phyloP scores from a whole-genome alignment of 2,329 filamentous ascomycete species.

The Colletotrichum cordylinicola region DNA sequence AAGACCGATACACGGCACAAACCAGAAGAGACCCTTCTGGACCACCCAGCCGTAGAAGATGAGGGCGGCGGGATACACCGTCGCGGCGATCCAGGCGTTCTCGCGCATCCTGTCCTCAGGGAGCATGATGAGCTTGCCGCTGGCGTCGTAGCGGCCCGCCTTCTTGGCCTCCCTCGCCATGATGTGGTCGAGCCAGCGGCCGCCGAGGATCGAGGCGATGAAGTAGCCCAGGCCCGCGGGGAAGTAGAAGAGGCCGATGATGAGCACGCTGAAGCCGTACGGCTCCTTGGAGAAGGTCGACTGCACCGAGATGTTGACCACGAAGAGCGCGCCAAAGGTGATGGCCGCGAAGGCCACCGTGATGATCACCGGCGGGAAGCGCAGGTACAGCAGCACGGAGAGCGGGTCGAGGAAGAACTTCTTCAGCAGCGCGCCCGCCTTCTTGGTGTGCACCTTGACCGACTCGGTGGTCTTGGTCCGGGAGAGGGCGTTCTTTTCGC shows the following conservation, averaged over 20 bases:
- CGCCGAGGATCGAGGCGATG: slow-evolving; percentile 70
- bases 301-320: slow-evolving; percentile 80
- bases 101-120: slow-evolving; percentile 86
- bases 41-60: slow-evolving; percentile 82
- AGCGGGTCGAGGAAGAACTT: slow-evolving; percentile 75
- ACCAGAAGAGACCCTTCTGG: slow-evolving; percentile 68
- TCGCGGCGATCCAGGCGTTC: slow-evolving; percentile 78
- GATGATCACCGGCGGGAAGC: slow-evolving; percentile 75
- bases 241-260: slow-evolving; percentile 80
- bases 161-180: slow-evolving; percentile 79
- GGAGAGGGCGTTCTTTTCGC: slow-evolving; percentile 31
- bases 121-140: slow-evolving; percentile 69
- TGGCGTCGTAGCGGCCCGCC: slow-evolving; percentile 70
- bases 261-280: slow-evolving; percentile 71
- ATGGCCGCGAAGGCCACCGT: slow-evolving; percentile 78
- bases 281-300: slow-evolving; percentile 69
- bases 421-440: slow-evolving; percentile 58
- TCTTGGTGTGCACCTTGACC: slow-evolving; percentile 60
- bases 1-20: slow-evolving; percentile 67
- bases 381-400: slow-evolving; percentile 72
- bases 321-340: slow-evolving; percentile 76
- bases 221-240: slow-evolving; percentile 78
- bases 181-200: slow-evolving; percentile 80
- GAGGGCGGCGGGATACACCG: slow-evolving; percentile 72
- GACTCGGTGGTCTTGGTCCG: slow-evolving; percentile 69